Evolutionary conservation across 1,284 basidiomycete species (phyloP).

Genomic region (Abortiporus biennis): DNA sequence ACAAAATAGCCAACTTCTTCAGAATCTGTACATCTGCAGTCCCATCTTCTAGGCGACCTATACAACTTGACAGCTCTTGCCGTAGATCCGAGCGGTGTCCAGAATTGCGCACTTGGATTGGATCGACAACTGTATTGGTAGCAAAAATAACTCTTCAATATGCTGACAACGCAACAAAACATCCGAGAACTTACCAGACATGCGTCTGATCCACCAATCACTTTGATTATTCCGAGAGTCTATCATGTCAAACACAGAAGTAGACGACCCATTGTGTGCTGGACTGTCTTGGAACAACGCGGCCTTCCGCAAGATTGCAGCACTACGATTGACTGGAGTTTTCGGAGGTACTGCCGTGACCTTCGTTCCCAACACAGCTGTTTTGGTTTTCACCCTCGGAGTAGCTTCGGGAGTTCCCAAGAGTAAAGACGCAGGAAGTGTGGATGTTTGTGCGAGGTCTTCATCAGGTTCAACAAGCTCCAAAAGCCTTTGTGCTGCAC

Average conservation of each 20-base stretch:
- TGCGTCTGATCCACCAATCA: conserved; percentile 75
- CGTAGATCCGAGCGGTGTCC: conserved; percentile 31
- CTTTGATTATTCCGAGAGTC: conserved; percentile 54
- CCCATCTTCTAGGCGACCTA: conserved; percentile 45
- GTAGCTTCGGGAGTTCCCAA: conserved; percentile 32
- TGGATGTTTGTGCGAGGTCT: conserved; percentile 43
- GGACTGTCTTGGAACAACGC: conserved; percentile 78
- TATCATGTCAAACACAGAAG: conserved; percentile 62
- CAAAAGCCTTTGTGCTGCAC: conserved; percentile 75
- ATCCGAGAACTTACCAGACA: conserved; percentile 43
- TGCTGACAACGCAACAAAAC: conserved; percentile 11
- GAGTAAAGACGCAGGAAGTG: conserved; percentile 50
- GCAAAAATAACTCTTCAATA: conserved; percentile 10
- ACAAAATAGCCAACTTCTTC: conserved; percentile 57
- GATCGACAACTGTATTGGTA: conserved; percentile 40
- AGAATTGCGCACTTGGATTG: conserved; percentile 33
- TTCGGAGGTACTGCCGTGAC: conserved; percentile 28
- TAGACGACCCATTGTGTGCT: conserved; percentile 41
- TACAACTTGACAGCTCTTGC: conserved; percentile 46
- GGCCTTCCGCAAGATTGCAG: conserved; percentile 60
- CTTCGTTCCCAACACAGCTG: conserved; percentile 16
- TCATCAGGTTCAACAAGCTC: conserved; percentile 76
- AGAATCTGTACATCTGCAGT: conserved; percentile 44
- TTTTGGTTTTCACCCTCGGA: conserved; percentile 34
- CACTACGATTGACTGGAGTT: conserved; percentile 58